Evolutionary conservation across 2,329 filamentous ascomycete genomes (phyloP).

Genomic region (Zalaria sp.): DNA sequence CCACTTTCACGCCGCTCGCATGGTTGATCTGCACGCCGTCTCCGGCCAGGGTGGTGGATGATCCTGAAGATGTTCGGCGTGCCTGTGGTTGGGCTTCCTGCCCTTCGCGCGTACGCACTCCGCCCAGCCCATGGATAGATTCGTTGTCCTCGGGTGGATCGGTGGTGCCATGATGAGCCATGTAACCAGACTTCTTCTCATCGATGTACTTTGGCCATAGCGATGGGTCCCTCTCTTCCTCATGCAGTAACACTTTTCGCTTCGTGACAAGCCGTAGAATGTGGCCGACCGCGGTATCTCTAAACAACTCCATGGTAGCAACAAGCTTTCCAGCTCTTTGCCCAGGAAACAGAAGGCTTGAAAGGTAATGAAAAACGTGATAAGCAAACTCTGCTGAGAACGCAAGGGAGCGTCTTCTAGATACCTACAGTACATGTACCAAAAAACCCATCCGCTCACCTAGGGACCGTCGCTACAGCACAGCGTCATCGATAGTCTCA

Average conservation of each 20-base stretch:
- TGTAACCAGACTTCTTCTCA: slow-evolving; percentile 33
- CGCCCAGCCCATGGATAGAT: slow-evolving; percentile 13
- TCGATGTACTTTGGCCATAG: slow-evolving; percentile 36
- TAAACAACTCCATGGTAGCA: slow-evolving; percentile 21
- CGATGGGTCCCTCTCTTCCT: slow-evolving; percentile 32
- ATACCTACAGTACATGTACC: background rate
- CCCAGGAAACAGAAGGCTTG: background rate
- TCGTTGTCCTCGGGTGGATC: slow-evolving; percentile 19
- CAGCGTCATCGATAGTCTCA: too few relatives aligned
- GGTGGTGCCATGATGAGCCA: slow-evolving; percentile 30
- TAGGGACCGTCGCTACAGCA: too few relatives aligned
- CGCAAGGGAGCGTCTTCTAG: background rate
- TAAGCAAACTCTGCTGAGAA: background rate
- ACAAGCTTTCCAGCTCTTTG: background rate
- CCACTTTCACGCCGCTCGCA: slow-evolving; percentile 27
- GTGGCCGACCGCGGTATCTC: slow-evolving; percentile 29
- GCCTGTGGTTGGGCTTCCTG: slow-evolving; percentile 1
- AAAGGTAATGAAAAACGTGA: background rate
- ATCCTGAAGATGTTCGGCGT: background rate
- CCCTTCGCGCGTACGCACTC: slow-evolving; percentile 13
- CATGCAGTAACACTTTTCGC: slow-evolving; percentile 25
- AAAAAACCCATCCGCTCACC: background rate
- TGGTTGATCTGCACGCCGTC: slow-evolving; percentile 19
- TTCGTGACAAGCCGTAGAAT: slow-evolving; percentile 25
- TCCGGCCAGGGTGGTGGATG: slow-evolving; percentile 2